Percentiles rank a stretch among this genome's conserved stretches.
Evolutionary conservation across 805 yeast species (phyloP).

Genomic region (Monosporozyma aquatica): DNA sequence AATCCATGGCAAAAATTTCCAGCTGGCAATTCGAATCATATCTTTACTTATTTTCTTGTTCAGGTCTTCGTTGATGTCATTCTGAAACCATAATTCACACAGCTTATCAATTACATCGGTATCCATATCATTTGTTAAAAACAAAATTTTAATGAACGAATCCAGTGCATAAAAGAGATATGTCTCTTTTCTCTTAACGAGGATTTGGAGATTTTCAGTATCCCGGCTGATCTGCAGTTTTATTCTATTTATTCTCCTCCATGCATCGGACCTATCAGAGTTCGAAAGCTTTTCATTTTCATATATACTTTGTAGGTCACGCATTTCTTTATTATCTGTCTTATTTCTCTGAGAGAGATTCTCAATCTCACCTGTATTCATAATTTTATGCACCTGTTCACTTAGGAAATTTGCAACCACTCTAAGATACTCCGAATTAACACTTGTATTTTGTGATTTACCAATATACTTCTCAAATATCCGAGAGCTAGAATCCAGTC

Average conservation of each 20-base stretch:
- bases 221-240: slow-evolving; percentile 43
- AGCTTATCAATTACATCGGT: slow-evolving; percentile 63
- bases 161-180: slow-evolving; percentile 47
- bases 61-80: slow-evolving; percentile 37
- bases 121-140: slow-evolving; percentile 35
- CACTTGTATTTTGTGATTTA: slow-evolving; percentile 19
- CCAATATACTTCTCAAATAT: slow-evolving; percentile 52
- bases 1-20: slow-evolving; percentile 69
- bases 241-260: slow-evolving; percentile 42
- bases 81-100: slow-evolving; percentile 76
- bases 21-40: slow-evolving; percentile 41
- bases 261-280: slow-evolving; percentile 44
- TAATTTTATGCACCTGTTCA: slow-evolving; percentile 42
- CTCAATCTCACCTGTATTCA: slow-evolving; percentile 37
- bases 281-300: slow-evolving; percentile 34
- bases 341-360: slow-evolving; percentile 34
- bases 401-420: slow-evolving; percentile 69
- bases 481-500: slow-evolving; percentile 53
- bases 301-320: slow-evolving; percentile 39
- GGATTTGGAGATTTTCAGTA: slow-evolving; percentile 34
- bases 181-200: slow-evolving; percentile 32
- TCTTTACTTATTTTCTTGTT: slow-evolving; percentile 35
- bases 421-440: slow-evolving; percentile 39
- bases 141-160: slow-evolving; percentile 50
- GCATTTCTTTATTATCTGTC: slow-evolving; percentile 39